Evolutionary conservation across 306 rosid species (phyloP), one percentile per base, ranked within the genome.

Genomic region (Acacia melanoxylon): DNA sequence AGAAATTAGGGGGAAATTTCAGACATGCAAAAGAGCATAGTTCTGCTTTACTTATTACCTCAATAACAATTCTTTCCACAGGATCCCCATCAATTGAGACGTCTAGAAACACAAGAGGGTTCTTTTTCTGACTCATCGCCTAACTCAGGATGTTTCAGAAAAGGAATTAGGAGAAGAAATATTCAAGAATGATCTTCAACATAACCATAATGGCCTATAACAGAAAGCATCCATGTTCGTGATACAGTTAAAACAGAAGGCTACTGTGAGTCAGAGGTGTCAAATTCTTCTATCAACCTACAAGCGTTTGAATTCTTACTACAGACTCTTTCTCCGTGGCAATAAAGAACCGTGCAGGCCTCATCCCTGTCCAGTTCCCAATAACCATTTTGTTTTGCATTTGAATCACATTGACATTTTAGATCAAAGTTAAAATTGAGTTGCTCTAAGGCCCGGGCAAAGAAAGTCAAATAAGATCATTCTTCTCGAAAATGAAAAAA

Each of bases 101-200:
- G 80, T 96, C 98, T 2, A 96, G 63, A 89, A 92, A 96, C 40
- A 96, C 97, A 76, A 17, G 73, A 42, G 92, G 94, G 74, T 93
- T 91, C 87, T 80, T 91, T 80, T 91, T 92, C 91, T 83, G 78
- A 86, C 87, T 86, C 98, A 95, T 83, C 82, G 27, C 82, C 78
- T 77, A 49, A 80, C 80, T 81, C 76, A 84, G 72, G 65, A 78
- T 22, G 22, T 76, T 85, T 45, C 76, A 22, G 46, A 37, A 37
- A 37, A 0, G 63, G 49, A 51, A 49, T 51, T 41, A 68, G 45
- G 69, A 19, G 24, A 24, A 11, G 67, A 75, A 74, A 71, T 45
- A 66, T 79, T 24, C 45, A 72, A 68, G 42, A 79, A 82, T 72
- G 71, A 72, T 68, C 66, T 79, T 15, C 69, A 54, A 81, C 11